These are phyloP conservation scores for Petunia hybrid DNA, from an alignment of 305 asterid species.

Conservation along the genomic window DNA sequence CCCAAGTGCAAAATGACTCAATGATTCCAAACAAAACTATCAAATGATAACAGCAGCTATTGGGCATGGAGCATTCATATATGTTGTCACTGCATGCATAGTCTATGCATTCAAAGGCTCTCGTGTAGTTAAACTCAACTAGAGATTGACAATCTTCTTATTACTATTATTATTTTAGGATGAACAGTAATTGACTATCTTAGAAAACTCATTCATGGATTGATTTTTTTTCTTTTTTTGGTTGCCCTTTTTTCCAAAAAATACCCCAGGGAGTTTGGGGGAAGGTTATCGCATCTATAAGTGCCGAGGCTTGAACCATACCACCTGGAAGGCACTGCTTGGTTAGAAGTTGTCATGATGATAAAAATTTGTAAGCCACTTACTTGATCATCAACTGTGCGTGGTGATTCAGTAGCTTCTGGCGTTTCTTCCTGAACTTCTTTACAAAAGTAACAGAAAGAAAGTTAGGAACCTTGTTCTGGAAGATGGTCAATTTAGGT, in stretches of 20 bases:
- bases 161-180: too few species aligned
- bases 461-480: neutral
- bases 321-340: neutral
- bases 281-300: neutral
- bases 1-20: neutral
- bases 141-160: too few species aligned
- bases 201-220: neutral
- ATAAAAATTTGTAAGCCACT: constrained; percentile 37
- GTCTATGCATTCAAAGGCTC: neutral
- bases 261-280: too few species aligned
- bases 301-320: neutral
- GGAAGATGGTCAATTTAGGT: neutral
- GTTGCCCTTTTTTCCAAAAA: too few species aligned
- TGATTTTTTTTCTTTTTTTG: neutral
- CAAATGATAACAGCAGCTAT: neutral
- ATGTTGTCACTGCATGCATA: constrained; percentile 1
- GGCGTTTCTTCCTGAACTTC: constrained; percentile 50
- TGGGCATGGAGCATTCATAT: neutral
- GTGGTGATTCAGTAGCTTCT: constrained; percentile 58
- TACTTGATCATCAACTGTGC: constrained; percentile 55
- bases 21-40: neutral
- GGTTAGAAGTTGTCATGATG: neutral
- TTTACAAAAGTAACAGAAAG: constrained; percentile 23
- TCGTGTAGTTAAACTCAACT: too few species aligned
- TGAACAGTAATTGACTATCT: neutral